A percentile compares a stretch with the other conserved stretches of the same genome.
Conservation (phyloP, 108 stramenopile genomes). For the Pseudonitzschia multiseries region DNA sequence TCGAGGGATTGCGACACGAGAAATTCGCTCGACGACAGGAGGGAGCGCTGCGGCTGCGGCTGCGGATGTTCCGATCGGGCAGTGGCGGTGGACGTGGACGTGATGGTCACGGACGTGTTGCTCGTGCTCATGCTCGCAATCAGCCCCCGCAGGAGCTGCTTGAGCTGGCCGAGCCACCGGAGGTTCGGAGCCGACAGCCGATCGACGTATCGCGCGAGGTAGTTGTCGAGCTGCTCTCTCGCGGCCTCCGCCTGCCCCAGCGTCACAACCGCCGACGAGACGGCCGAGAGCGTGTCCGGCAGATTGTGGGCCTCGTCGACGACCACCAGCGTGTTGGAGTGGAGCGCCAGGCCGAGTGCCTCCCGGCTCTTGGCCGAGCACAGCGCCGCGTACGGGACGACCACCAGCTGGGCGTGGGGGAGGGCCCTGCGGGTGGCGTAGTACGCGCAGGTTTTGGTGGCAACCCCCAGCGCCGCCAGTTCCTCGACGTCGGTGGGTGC, state of each 20-base stretch:
- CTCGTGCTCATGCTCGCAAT: slow-evolving; percentile 31
- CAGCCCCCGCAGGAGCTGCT: slow-evolving; percentile 65
- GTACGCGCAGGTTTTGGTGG: slow-evolving; percentile 87
- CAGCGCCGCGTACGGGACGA: slow-evolving; percentile 89
- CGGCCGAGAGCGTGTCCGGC: slow-evolving; percentile 71
- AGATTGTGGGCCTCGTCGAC: slow-evolving; percentile 99
- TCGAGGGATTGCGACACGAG: slow-evolving; percentile 79
- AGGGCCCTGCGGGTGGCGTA: slow-evolving; percentile 87
- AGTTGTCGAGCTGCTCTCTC: slow-evolving; percentile 52
- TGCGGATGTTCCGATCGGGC: slow-evolving; percentile 4
- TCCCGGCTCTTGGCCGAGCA: slow-evolving; percentile 61
- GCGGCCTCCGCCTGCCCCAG: slow-evolving; percentile 51
- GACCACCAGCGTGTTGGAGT: slow-evolving; percentile 74
- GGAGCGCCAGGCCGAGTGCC: slow-evolving; percentile 77
- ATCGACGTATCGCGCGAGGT: slow-evolving; percentile 52
- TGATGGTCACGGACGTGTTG: neutral
- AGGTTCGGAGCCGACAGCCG: slow-evolving; percentile 71
- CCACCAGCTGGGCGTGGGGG: slow-evolving; percentile 87
- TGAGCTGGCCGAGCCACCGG: slow-evolving; percentile 82
- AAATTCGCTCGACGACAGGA: slow-evolving; percentile 79
- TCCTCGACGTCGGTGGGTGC: slow-evolving; percentile 91
- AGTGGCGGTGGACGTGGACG: slow-evolving; percentile 15
- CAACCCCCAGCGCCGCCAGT: slow-evolving; percentile 64
- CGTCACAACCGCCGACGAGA: slow-evolving; percentile 56
- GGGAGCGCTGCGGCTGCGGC: neutral